Conservation (phyloP, 176 grass and related monocot genomes). For the Oryza nivara region DNA sequence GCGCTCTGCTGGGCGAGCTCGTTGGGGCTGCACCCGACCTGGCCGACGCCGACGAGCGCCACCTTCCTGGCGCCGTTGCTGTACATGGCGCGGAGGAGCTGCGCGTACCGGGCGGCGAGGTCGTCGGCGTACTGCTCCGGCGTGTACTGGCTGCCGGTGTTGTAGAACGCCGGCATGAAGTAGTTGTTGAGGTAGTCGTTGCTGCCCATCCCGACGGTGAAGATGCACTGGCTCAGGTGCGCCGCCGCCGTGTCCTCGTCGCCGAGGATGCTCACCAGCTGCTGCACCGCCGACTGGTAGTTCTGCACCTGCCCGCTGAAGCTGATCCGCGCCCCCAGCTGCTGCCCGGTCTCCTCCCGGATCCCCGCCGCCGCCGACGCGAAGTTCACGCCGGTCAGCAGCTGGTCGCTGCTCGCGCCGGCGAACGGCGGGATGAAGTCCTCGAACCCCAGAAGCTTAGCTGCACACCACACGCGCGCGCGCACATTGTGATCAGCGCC, state of each 20-base stretch:
- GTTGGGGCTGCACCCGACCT: slow-evolving; percentile 85
- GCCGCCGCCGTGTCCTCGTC: slow-evolving; percentile 59
- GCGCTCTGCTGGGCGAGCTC: slow-evolving; percentile 73
- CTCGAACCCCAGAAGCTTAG: slow-evolving; percentile 72
- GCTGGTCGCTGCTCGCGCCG: slow-evolving; percentile 55
- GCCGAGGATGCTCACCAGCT: slow-evolving; percentile 65
- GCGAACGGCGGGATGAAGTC: slow-evolving; percentile 78
- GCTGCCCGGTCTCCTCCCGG: slow-evolving; percentile 82
- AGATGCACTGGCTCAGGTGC: slow-evolving; percentile 89
- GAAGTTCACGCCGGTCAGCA: slow-evolving; percentile 81
- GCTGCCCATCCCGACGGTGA: slow-evolving; percentile 93
- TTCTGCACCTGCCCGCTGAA: slow-evolving; percentile 72
- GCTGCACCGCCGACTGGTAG: slow-evolving; percentile 74
- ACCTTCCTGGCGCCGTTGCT: slow-evolving; percentile 83
- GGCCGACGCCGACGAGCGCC: slow-evolving; percentile 73
- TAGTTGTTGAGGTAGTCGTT: slow-evolving; percentile 99
- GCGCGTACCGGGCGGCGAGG: slow-evolving; percentile 54
- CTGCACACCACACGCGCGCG: slow-evolving; percentile 24
- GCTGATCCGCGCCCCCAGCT: slow-evolving; percentile 68
- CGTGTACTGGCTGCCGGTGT: slow-evolving; percentile 61
- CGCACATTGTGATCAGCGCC: background rate
- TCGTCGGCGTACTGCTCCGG: slow-evolving; percentile 68
- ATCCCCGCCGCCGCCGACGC: slow-evolving; percentile 87
- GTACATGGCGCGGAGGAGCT: slow-evolving; percentile 62
- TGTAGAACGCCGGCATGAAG: slow-evolving; percentile 90